Base-by-base conservation (phyloP, 495 filamentous ascomycete genomes). In the Astrothelium macrocarpum region DNA sequence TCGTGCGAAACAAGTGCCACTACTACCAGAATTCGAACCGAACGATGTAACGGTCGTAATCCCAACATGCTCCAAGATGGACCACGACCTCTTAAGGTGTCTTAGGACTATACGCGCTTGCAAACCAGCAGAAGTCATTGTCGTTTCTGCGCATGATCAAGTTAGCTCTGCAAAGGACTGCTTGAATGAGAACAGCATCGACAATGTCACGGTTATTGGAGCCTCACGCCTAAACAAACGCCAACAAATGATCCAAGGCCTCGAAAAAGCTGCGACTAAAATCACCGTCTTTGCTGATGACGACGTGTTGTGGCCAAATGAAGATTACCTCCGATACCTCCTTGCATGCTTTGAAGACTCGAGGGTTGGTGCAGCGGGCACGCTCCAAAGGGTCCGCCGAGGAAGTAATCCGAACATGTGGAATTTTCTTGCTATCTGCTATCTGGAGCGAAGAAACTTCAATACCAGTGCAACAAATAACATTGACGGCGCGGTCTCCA, bases 251-350 rank as follows among this genome's bases (percentile, higher is more conserved):
- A 61, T 64, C 18, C 36, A 39, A n/a, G 67, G 64, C 5, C 60
- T 69, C 32, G 26, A 66, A 23, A 20, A 61, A 16, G 62, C 66
- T 53, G 34, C 62, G n/a, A 62, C 67, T 16, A n/a, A 58, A 9
- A 67, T 70, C 25, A 59, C 60, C 18, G 63, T 72, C 61, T 61
- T 71, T 62, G 62, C 62, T 32, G 69, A 71, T 49, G 71, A 73
- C 59, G 63, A 70, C 46, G 64, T 67, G 29, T 32, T 66, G 31
- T 71, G 67, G 69, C 71, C 71, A 9, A 23, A 28, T 1, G 29
- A 59, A 2, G 10, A 16, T 3, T 73, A 67, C 59, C 59, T 70
- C 39, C 59, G 53, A 18, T 62, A 66, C 59, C 59, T 70, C 34
- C 61, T 71, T 23, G 67, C 69, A 1, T 45, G 64, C 34, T 73